Percentiles rank a stretch among this genome's conserved stretches.
Evolutionary conservation across 2,329 filamentous ascomycete species (phyloP).

Genomic region (Albifimbria verrucaria): DNA sequence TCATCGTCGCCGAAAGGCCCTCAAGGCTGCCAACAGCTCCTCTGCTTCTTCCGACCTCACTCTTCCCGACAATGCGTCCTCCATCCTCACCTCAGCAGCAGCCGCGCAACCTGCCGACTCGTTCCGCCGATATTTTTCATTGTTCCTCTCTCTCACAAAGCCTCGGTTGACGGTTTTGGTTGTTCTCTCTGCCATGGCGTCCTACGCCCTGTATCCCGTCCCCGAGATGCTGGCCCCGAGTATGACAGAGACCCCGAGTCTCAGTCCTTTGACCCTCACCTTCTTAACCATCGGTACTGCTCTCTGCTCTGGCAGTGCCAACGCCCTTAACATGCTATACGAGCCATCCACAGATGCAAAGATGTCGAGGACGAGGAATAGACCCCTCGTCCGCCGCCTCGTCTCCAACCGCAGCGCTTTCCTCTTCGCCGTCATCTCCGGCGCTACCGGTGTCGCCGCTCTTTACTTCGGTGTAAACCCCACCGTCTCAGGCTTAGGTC

Average conservation of each 20-base stretch:
- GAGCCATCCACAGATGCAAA: conserved; percentile 85
- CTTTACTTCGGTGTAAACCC: conserved; percentile 92
- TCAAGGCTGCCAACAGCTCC: conserved; percentile 12
- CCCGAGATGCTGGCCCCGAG: conserved; percentile 76
- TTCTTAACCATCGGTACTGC: conserved; percentile 90
- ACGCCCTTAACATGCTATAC: conserved; percentile 96
- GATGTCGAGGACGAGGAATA: conserved; percentile 90
- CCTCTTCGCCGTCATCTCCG: conserved; percentile 75
- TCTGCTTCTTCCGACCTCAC: conserved; percentile 18
- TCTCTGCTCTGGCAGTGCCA: conserved; percentile 85
- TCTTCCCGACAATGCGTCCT: conserved; percentile 50
- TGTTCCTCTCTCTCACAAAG: conserved; percentile 90
- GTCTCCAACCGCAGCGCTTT: conserved; percentile 69
- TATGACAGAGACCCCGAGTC: conserved; percentile 66
- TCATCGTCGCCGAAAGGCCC: conserved; percentile 31
- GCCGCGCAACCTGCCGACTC: conserved; percentile 48
- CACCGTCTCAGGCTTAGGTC: conserved; percentile 82
- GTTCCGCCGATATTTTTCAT: conserved; percentile 65
- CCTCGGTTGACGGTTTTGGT: conserved; percentile 89
- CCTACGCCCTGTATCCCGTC: conserved; percentile 91
- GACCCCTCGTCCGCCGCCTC: conserved; percentile 81
- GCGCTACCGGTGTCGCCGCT: conserved; percentile 63
- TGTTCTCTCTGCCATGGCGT: conserved; percentile 82
- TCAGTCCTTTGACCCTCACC: conserved; percentile 85
- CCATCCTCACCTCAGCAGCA: conserved; percentile 50